phyloP scores from a whole-genome alignment of 2,329 filamentous ascomycete genomes.

The Fusarium oxysporum region DNA sequence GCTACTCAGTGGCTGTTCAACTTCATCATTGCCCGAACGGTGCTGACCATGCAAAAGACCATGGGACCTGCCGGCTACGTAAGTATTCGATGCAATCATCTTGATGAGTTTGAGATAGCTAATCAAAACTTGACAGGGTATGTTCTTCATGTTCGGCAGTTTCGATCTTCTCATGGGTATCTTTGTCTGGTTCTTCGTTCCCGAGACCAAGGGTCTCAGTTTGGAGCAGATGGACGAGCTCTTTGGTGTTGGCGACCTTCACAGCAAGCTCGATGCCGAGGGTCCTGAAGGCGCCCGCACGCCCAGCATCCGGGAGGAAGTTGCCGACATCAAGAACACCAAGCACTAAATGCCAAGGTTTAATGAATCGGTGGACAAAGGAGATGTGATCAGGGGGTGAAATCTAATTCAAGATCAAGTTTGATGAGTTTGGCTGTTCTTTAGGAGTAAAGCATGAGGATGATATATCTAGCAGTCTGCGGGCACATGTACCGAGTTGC shows the following conservation, averaged over 20 bases:
- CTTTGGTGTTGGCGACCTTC: slow-evolving; percentile 67
- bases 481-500: neutral
- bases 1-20: slow-evolving; percentile 81
- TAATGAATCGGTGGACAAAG: neutral
- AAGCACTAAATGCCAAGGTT: slow-evolving; percentile 4
- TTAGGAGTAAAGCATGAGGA: neutral
- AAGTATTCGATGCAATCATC: slow-evolving; percentile 32
- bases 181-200: slow-evolving; percentile 75
- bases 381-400: neutral
- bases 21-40: slow-evolving; percentile 73
- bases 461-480: neutral
- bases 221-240: slow-evolving; percentile 76
- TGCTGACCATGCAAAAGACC: slow-evolving; percentile 74
- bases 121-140: slow-evolving; percentile 55
- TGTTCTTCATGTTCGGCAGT: slow-evolving; percentile 75
- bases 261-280: slow-evolving; percentile 49
- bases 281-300: slow-evolving; percentile 46
- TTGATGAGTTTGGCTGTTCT: neutral
- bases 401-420: neutral
- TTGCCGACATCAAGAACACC: slow-evolving; percentile 27
- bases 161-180: slow-evolving; percentile 75
- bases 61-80: slow-evolving; percentile 58
- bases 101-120: neutral
- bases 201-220: slow-evolving; percentile 75
- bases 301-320: slow-evolving; percentile 45